Evolutionary conservation across 345 rosid species (phyloP).

Genomic region (Camelina laxa): DNA sequence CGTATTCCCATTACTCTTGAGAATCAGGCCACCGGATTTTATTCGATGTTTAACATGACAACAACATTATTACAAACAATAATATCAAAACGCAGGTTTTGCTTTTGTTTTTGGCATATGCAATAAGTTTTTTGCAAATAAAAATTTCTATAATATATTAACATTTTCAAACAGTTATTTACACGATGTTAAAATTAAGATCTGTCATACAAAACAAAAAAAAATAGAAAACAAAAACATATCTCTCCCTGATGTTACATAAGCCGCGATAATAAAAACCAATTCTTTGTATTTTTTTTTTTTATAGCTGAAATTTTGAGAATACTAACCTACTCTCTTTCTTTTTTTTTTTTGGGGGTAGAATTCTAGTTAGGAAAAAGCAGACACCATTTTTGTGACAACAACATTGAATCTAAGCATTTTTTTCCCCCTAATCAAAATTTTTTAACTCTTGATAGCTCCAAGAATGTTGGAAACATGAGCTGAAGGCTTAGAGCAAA

Average conservation of each 20-base stretch:
- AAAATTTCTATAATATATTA: neutral
- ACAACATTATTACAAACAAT: neutral
- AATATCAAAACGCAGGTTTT: neutral
- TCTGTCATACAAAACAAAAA: neutral
- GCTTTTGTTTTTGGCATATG: no score
- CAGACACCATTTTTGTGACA: slow-evolving; percentile 36
- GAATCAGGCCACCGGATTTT: neutral
- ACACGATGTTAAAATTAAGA: neutral
- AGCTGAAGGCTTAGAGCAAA: slow-evolving; percentile 31
- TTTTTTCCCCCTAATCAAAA: slow-evolving; percentile 16
- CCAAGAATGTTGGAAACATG: slow-evolving; percentile 42
- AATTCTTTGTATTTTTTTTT: neutral
- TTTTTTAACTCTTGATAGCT: slow-evolving; percentile 12
- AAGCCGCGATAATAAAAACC: slow-evolving; percentile 25
- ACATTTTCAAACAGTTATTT: slow-evolving; percentile 10
- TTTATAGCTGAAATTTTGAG: slow-evolving; percentile 27
- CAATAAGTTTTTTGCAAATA: neutral
- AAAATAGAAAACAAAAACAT: slow-evolving; percentile 10
- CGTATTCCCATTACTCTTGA: neutral
- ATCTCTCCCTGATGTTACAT: slow-evolving; percentile 31
- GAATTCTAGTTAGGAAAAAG: slow-evolving; percentile 35
- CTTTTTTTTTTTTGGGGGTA: neutral
- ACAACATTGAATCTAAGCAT: slow-evolving; percentile 29
- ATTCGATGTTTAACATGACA: neutral
- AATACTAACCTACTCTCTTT: slow-evolving; percentile 19